phyloP scores from a whole-genome alignment of 441 rosid genomes.

The Geranium incanum region DNA sequence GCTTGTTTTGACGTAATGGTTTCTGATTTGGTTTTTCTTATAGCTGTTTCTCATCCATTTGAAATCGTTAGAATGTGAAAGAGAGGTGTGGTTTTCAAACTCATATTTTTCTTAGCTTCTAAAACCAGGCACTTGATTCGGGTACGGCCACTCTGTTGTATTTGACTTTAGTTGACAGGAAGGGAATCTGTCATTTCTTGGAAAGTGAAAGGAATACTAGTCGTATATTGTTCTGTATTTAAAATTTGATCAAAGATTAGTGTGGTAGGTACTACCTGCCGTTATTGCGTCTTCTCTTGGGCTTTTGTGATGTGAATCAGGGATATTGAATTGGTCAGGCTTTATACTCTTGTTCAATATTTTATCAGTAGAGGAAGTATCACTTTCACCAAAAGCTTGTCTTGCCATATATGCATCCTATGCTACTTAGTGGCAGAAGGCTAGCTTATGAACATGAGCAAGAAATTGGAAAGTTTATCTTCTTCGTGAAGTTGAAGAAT shows the following conservation, averaged over 20 bases:
- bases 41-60: not conserved
- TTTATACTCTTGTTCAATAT: not conserved
- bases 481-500: not conserved
- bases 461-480: not conserved
- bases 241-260: not conserved
- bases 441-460: not conserved
- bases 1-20: not conserved
- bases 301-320: not conserved
- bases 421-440: not conserved
- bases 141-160: not conserved
- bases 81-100: not conserved
- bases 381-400: not conserved
- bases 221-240: conserved; percentile 1
- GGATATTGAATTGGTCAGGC: not conserved
- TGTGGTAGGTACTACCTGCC: conserved; percentile 7
- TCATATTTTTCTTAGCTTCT: not conserved
- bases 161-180: not conserved
- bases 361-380: not conserved
- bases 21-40: not conserved
- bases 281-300: not conserved
- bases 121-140: not conserved
- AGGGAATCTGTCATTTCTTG: not conserved
- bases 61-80: not conserved
- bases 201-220: not conserved
- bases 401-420: not conserved